A percentile compares a stretch with the other conserved stretches of the same genome.
These are phyloP conservation scores for Udeniomyces megalosporus DNA, from an alignment of 768 basidiomycete species.

Conservation along the genomic window DNA sequence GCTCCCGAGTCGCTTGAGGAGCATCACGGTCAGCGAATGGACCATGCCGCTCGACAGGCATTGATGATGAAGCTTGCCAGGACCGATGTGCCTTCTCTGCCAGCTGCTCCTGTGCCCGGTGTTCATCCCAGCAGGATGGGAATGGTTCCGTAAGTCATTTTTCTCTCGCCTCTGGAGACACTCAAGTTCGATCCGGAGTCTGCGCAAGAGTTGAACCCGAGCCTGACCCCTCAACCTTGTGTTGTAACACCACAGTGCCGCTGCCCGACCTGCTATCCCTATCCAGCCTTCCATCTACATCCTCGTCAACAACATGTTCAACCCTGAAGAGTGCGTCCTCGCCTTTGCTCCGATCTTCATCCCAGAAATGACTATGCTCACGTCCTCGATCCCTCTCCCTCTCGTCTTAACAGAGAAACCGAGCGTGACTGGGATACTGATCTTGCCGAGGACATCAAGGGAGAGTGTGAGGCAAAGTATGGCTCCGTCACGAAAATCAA, in stretches of 20 bases:
- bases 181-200: too few relatives aligned
- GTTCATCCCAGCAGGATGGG: conserved; percentile 9
- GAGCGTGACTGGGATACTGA: conserved; percentile 94
- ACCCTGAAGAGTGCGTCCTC: conserved; percentile 72
- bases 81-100: conserved; percentile 33
- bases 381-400: neutral
- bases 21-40: conserved; percentile 11
- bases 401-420: conserved; percentile 50
- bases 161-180: neutral
- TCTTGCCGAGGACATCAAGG: conserved; percentile 87
- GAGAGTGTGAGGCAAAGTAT: conserved; percentile 82
- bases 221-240: neutral
- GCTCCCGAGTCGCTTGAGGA: conserved; percentile 15
- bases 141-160: neutral
- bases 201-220: too few relatives aligned
- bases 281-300: conserved; percentile 64
- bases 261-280: conserved; percentile 61
- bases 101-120: conserved; percentile 6
- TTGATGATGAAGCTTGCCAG: conserved; percentile 99
- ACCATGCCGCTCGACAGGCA: conserved; percentile 72
- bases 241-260: conserved; percentile 22
- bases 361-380: conserved; percentile 6
- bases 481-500: conserved; percentile 75
- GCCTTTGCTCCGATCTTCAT: neutral
- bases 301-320: conserved; percentile 86